phyloP scores from a whole-genome alignment of 257 asterid genomes.

The Leonotis leonurus region DNA sequence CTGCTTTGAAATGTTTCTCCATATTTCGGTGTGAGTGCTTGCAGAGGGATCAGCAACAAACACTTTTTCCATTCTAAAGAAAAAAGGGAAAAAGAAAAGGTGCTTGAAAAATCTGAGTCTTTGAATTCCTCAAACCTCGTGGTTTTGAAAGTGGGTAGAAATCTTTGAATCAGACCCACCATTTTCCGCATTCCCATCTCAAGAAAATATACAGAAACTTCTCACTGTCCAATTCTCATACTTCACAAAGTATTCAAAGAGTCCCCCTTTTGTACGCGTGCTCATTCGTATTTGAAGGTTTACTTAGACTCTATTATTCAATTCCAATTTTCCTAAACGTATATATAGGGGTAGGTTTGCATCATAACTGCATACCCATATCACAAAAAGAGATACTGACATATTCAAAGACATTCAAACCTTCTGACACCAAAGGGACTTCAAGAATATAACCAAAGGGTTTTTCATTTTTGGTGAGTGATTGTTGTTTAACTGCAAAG shows the following conservation, averaged over 20 bases:
- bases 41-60: neutral
- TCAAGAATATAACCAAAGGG: neutral
- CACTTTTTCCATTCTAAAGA: neutral
- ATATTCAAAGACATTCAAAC: neutral
- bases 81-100: neutral
- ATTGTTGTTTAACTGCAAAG: neutral
- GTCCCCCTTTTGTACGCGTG: slow-evolving; percentile 29
- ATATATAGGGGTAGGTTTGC: slow-evolving; percentile 17
- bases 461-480: slow-evolving; percentile 41
- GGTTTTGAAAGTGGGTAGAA: slow-evolving; percentile 26
- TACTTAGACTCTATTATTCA: slow-evolving; percentile 14
- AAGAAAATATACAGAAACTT: slow-evolving; percentile 23
- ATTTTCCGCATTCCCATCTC: slow-evolving; percentile 30
- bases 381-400: neutral
- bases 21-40: neutral
- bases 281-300: slow-evolving; percentile 28
- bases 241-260: slow-evolving; percentile 22
- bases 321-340: neutral
- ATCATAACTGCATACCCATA: slow-evolving; percentile 14
- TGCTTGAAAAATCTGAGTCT: slow-evolving; percentile 17
- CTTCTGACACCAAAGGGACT: neutral
- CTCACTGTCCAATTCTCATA: slow-evolving; percentile 16
- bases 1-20: slow-evolving; percentile 6
- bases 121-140: slow-evolving; percentile 55
- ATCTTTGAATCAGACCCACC: slow-evolving; percentile 23